A percentile compares a stretch with the other conserved stretches of the same genome.
These are phyloP conservation scores for Zychaea mexicana DNA, from an alignment of 371 early-diverging fungal species.

Conservation along the genomic window DNA sequence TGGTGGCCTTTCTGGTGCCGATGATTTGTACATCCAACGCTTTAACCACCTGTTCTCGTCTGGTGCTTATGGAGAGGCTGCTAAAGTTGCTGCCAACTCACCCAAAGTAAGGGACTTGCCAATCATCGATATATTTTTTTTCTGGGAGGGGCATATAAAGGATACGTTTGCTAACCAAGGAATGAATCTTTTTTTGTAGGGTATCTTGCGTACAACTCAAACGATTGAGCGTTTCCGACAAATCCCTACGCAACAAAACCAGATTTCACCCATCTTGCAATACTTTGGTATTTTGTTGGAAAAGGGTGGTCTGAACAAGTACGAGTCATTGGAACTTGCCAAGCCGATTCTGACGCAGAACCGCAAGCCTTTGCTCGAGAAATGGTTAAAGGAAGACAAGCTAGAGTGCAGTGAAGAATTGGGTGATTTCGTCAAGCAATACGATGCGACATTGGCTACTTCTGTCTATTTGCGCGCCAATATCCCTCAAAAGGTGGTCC, in stretches of 20 bases:
- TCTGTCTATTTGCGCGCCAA: slow-evolving; percentile 95
- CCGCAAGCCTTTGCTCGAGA: slow-evolving; percentile 92
- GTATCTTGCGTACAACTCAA: slow-evolving; percentile 92
- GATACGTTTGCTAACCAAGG: background rate
- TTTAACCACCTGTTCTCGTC: slow-evolving; percentile 83
- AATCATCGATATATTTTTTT: too few species aligned
- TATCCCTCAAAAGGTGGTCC: slow-evolving; percentile 88
- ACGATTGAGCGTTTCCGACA: slow-evolving; percentile 97
- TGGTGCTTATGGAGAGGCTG: slow-evolving; percentile 88
- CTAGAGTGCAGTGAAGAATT: slow-evolving; percentile 96
- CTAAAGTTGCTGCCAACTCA: slow-evolving; percentile 94
- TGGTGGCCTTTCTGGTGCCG: slow-evolving; percentile 94
- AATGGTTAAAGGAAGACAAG: slow-evolving; percentile 98
- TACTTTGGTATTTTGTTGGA: slow-evolving; percentile 98
- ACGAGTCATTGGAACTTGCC: slow-evolving; percentile 93
- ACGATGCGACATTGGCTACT: slow-evolving; percentile 87
- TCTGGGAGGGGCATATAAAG: too few species aligned
- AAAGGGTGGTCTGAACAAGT: slow-evolving; percentile 92
- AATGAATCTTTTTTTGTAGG: slow-evolving; percentile 41
- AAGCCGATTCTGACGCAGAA: slow-evolving; percentile 92
- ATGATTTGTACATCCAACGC: slow-evolving; percentile 85
- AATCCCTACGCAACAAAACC: slow-evolving; percentile 76
- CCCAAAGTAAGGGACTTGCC: slow-evolving; percentile 69
- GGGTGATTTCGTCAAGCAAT: slow-evolving; percentile 94
- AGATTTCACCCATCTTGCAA: slow-evolving; percentile 92